These are phyloP conservation scores for Ascoidea tarda DNA, from an alignment of 805 yeast genomes.

Conservation along the genomic window DNA sequence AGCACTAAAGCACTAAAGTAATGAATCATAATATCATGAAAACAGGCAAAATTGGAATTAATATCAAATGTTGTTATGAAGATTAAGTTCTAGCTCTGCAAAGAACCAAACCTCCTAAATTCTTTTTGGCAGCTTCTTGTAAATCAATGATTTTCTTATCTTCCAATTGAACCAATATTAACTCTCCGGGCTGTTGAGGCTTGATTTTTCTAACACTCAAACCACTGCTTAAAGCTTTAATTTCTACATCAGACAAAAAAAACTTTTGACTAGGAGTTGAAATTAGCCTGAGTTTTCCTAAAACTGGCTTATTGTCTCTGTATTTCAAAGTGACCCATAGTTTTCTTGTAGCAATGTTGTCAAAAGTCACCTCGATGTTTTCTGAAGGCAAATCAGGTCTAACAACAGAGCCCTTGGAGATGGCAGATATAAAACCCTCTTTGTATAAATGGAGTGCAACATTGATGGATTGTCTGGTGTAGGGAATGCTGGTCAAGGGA, in stretches of 20 bases:
- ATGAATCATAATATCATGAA: too few species aligned
- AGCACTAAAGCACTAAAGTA: too few species aligned
- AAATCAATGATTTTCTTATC: slow-evolving; percentile 51
- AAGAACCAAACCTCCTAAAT: slow-evolving; percentile 62
- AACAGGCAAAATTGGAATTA: too few species aligned
- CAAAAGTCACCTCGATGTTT: slow-evolving; percentile 71
- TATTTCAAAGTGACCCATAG: slow-evolving; percentile 90
- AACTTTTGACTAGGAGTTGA: slow-evolving; percentile 80
- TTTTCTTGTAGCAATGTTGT: slow-evolving; percentile 72
- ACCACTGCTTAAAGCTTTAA: slow-evolving; percentile 66
- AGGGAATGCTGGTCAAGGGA: slow-evolving; percentile 69
- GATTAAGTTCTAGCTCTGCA: slow-evolving; percentile 47
- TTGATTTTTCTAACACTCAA: slow-evolving; percentile 56
- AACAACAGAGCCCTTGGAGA: slow-evolving; percentile 69
- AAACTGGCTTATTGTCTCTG: slow-evolving; percentile 64
- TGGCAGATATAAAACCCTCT: slow-evolving; percentile 76
- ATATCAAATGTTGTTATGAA: slow-evolving; percentile 1
- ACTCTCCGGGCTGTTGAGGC: slow-evolving; percentile 84
- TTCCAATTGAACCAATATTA: slow-evolving; percentile 50
- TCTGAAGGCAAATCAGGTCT: slow-evolving; percentile 61
- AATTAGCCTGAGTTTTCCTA: slow-evolving; percentile 55
- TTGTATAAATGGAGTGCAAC: slow-evolving; percentile 75
- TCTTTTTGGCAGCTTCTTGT: slow-evolving; percentile 72
- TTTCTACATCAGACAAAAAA: slow-evolving; percentile 43
- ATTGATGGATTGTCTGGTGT: slow-evolving; percentile 69